Percentiles rank a stretch among this genome's conserved stretches.
phyloP scores from a whole-genome alignment of 2,329 filamentous ascomycete species.

The Fusarium buxicola region DNA sequence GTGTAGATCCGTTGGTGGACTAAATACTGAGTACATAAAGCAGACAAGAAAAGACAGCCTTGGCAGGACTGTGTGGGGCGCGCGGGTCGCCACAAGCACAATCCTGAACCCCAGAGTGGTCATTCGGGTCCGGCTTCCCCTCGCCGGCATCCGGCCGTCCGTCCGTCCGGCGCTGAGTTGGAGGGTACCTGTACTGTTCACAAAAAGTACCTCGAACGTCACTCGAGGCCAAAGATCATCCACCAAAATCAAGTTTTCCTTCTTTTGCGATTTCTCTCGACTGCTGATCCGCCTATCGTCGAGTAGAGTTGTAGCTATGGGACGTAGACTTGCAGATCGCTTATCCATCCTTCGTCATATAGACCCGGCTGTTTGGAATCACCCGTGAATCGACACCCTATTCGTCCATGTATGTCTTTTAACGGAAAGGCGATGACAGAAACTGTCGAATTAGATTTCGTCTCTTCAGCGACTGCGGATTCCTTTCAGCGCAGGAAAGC shows the following conservation, averaged over 20 bases:
- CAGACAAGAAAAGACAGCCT: background rate
- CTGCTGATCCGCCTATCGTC: conserved; percentile 4
- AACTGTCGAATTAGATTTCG: background rate
- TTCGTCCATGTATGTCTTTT: background rate
- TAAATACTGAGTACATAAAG: too few relatives aligned
- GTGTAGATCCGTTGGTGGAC: background rate
- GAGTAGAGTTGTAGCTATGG: background rate
- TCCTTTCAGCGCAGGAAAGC: too few relatives aligned
- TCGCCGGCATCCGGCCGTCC: too few relatives aligned
- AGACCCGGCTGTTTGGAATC: background rate
- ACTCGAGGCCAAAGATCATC: background rate
- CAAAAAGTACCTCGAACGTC: background rate
- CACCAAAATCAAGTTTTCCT: conserved; percentile 25
- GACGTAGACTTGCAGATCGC: background rate
- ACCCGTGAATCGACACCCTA: background rate
- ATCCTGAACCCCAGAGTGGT: background rate
- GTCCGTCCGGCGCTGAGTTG: background rate
- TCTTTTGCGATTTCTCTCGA: background rate
- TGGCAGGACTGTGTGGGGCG: conserved; percentile 1
- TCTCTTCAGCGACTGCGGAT: background rate
- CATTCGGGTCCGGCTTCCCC: background rate
- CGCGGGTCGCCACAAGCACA: background rate
- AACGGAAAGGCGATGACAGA: background rate
- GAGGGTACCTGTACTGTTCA: background rate
- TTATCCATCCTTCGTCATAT: background rate